Base-by-base conservation (phyloP, 768 basidiomycete genomes). In the Xanthoconium stramineum region DNA sequence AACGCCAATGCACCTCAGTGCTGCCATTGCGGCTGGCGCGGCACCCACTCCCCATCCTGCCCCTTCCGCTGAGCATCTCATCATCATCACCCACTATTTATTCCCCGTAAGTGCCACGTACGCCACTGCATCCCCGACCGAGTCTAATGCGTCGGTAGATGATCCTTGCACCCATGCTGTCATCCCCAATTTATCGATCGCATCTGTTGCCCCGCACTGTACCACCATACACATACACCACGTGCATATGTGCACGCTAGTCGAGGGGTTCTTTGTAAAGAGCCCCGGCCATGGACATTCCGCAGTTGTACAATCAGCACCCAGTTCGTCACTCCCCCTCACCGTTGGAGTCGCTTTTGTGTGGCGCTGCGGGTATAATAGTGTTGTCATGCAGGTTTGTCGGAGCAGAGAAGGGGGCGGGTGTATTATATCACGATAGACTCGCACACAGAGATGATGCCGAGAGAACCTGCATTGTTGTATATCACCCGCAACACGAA, bases 21-120 rank as follows among this genome's bases (percentile, higher is more conserved):
- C 74, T 88, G 85, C 77, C 85, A 88, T 69, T 89, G 88, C 60
- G 86, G 86, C 62, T 85, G 78, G 77, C 83, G 87, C 63, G 86
- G 85, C 38, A 66, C 75, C 15, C 79, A 80, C 60, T 69, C 82
- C 29, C 80, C 83, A 36, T 77, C 74, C 65, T 88, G 86, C 76
- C 85, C 85, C 42, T 86, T 86, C 83, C 81, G 76, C 67, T 82
- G 70, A 76, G 59, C 66, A 67, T 53, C 6, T 46, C 45, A 39
- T 54, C 24, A 43, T 49, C 49, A 43, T 39, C 57, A 51, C 56
- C 28, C 46, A 30, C 55, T 72, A 65, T 73, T 74, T 74, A 63
- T 65, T 55, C 40, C 62, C 62, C 64, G 59, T 68, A 52, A 55
- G 65, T 66, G 35, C 19, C 46, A 3, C 33, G 8, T 4, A 24